phyloP scores from a whole-genome alignment of 345 rosid species.

The Dipteronia dyeriana region DNA sequence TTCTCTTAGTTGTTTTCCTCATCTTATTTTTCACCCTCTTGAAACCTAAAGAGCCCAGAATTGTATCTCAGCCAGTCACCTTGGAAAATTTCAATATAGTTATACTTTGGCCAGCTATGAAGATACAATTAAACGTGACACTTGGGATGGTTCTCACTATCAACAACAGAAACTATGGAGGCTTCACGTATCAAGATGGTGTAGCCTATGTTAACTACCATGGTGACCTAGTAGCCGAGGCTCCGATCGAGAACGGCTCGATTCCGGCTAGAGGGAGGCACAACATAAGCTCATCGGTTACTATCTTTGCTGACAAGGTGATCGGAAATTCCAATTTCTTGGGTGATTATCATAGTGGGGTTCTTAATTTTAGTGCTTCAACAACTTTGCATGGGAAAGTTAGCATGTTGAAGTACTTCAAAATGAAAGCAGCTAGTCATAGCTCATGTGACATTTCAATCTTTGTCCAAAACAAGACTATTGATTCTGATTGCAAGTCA shows the following conservation, averaged over 20 bases:
- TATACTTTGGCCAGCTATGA: background rate
- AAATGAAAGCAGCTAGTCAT: slow-evolving; percentile 34
- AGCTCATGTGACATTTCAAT: slow-evolving; percentile 26
- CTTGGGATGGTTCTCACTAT: slow-evolving; percentile 31
- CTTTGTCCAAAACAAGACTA: background rate
- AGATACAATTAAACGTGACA: slow-evolving; percentile 22
- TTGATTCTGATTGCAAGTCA: slow-evolving; percentile 23
- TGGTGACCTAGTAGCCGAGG: slow-evolving; percentile 25
- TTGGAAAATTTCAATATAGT: background rate
- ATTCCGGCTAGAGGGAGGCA: slow-evolving; percentile 38
- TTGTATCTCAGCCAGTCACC: slow-evolving; percentile 26
- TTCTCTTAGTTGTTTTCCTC: background rate
- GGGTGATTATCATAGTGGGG: slow-evolving; percentile 16
- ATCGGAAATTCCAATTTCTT: background rate
- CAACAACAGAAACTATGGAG: slow-evolving; percentile 43
- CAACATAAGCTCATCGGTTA: slow-evolving; percentile 21
- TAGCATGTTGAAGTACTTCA: slow-evolving; percentile 26
- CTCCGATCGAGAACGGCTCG: slow-evolving; percentile 21
- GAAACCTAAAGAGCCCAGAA: slow-evolving; percentile 40
- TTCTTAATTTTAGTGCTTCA: slow-evolving; percentile 32
- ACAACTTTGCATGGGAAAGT: slow-evolving; percentile 37
- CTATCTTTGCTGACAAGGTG: slow-evolving; percentile 30
- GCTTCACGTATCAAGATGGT: slow-evolving; percentile 30
- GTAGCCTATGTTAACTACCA: slow-evolving; percentile 31
- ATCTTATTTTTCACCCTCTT: slow-evolving; percentile 35